Percentiles rank a stretch among this genome's conserved stretches.
These are phyloP conservation scores for Lagenidium giganteum DNA, from an alignment of 352 stramenopile genomes.

Conservation along the genomic window DNA sequence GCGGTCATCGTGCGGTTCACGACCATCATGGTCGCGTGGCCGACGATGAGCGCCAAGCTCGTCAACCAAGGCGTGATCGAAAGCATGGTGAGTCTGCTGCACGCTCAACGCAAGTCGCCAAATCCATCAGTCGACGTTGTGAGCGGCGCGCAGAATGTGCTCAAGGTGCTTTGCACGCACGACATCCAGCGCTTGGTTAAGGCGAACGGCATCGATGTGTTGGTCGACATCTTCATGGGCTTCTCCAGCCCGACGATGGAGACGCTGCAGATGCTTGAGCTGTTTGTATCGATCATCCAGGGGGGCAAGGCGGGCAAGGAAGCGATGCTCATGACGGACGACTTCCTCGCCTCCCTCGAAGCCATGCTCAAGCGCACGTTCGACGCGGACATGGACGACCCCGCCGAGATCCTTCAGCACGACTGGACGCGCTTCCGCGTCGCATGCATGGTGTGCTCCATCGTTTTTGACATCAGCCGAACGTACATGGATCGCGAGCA, in stretches of 20 bases:
- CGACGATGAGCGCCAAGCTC: constrained; percentile 34
- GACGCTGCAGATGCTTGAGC: constrained; percentile 43
- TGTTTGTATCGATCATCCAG: constrained; percentile 55
- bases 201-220: constrained; percentile 53
- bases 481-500: constrained; percentile 31
- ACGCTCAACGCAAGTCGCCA: constrained; percentile 30
- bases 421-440: too few species aligned
- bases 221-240: constrained; percentile 37
- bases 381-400: constrained; percentile 17
- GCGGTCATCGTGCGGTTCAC: constrained; percentile 39
- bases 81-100: constrained; percentile 39
- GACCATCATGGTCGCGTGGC: constrained; percentile 20
- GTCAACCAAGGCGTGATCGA: constrained; percentile 54
- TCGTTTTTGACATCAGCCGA: constrained; percentile 45
- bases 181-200: constrained; percentile 61
- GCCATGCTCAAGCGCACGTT: constrained; percentile 22
- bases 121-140: constrained; percentile 22
- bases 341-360: constrained; percentile 41
- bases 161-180: constrained; percentile 53
- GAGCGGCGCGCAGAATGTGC: constrained; percentile 30
- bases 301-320: constrained; percentile 36
- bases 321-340: constrained; percentile 41
- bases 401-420: constrained; percentile 37
- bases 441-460: constrained; percentile 36
- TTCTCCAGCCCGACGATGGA: constrained; percentile 18